phyloP scores from a whole-genome alignment of 345 rosid genomes.

The Punica granatum region DNA sequence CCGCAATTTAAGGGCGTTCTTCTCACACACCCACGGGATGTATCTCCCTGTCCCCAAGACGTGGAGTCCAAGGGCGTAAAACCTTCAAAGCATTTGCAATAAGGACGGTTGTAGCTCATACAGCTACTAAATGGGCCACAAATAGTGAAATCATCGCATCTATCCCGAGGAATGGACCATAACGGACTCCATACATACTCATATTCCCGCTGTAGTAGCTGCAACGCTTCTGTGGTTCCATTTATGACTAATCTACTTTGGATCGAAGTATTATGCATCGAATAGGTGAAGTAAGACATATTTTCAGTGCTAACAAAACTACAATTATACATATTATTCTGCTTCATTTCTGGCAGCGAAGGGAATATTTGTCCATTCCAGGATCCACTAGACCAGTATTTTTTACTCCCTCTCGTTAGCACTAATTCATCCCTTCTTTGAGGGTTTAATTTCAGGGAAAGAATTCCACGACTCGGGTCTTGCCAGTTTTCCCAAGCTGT shows the following conservation, averaged over 20 bases:
- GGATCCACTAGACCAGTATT: not conserved
- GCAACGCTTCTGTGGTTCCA: conserved; percentile 10
- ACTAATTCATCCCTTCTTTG: not conserved
- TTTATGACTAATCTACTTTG: conserved; percentile 2
- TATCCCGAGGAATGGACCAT: conserved; percentile 19
- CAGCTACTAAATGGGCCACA: conserved; percentile 30
- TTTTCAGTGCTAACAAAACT: not conserved
- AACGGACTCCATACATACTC: conserved; percentile 1
- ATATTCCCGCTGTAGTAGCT: conserved; percentile 1
- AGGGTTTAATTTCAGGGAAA: not conserved
- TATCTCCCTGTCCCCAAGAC: conserved; percentile 16
- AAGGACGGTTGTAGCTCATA: not conserved
- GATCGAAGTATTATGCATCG: rapidly evolving
- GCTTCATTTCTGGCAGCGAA: not conserved
- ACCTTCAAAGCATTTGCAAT: conserved; percentile 25
- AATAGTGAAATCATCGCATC: conserved; percentile 15
- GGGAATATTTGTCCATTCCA: not conserved
- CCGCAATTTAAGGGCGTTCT: conserved; percentile 15
- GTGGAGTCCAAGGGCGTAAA: conserved; percentile 17
- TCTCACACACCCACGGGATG: conserved; percentile 27
- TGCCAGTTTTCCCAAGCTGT: not conserved
- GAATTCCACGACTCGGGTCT: not conserved
- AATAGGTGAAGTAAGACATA: not conserved
- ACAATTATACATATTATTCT: not conserved
- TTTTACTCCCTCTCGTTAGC: not conserved